These are phyloP conservation scores for Aechmea fasciata DNA, from an alignment of 176 grass and related monocot genomes.

Conservation along the genomic window DNA sequence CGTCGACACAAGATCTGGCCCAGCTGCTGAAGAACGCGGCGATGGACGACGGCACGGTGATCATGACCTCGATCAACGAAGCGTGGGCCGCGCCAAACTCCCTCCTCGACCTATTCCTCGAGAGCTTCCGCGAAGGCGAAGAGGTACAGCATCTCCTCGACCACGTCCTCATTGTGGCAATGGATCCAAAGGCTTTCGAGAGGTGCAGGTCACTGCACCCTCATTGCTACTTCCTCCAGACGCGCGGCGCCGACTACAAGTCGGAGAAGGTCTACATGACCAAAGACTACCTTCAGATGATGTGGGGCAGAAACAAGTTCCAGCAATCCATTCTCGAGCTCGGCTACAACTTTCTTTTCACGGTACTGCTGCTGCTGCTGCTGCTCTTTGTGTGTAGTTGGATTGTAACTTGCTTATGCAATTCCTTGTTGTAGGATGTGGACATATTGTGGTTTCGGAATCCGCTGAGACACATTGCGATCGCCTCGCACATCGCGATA, in stretches of 20 bases:
- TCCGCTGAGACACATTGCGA: conserved; percentile 63
- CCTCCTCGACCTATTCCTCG: conserved; percentile 85
- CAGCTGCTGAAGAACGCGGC: conserved; percentile 57
- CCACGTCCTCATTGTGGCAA: conserved; percentile 75
- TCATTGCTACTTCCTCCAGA: conserved; percentile 69
- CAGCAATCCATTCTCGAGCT: conserved; percentile 73
- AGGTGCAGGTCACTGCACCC: conserved; percentile 52
- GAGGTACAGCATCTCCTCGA: conserved; percentile 58
- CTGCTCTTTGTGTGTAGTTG: too few species aligned
- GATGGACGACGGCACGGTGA: conserved; percentile 63
- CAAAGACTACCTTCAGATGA: conserved; percentile 90
- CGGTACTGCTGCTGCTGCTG: conserved; percentile 24
- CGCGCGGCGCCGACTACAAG: conserved; percentile 46
- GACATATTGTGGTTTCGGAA: conserved; percentile 96
- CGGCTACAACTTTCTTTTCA: conserved; percentile 86
- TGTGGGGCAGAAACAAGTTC: conserved; percentile 69
- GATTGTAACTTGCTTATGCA: too few species aligned
- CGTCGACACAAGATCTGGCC: conserved; percentile 34
- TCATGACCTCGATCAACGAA: conserved; percentile 84
- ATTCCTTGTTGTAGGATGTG: conserved; percentile 41
- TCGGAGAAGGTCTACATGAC: conserved; percentile 87
- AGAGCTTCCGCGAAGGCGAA: conserved; percentile 59
- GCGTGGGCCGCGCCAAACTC: conserved; percentile 69
- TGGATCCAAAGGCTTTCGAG: conserved; percentile 76
- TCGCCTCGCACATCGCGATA: conserved; percentile 66